These are phyloP conservation scores for Geopyxis carbonaria DNA, from an alignment of 495 filamentous ascomycete genomes.

Conservation along the genomic window DNA sequence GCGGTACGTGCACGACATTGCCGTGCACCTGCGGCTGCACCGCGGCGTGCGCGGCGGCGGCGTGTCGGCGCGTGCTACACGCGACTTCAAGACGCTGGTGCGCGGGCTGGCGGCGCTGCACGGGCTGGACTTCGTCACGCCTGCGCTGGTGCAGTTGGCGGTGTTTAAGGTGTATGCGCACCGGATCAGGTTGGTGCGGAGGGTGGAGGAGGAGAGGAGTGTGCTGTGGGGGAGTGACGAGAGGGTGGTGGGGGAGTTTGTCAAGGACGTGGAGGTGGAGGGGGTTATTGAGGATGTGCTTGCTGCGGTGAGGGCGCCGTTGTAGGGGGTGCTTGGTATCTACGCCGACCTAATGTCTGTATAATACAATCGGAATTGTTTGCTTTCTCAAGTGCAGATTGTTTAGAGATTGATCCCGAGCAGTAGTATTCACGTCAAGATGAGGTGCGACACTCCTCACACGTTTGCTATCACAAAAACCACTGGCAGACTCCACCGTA, in stretches of 20 bases:
- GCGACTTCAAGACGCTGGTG: conserved; percentile 51
- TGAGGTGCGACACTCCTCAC: too few species aligned
- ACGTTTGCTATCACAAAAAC: too few species aligned
- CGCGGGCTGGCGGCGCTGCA: conserved; percentile 66
- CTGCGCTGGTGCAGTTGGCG: conserved; percentile 66
- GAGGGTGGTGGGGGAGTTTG: conserved; percentile 42
- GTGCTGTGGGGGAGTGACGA: conserved; percentile 83
- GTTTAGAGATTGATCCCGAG: too few species aligned
- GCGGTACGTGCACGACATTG: conserved; percentile 69
- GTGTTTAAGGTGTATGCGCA: conserved; percentile 82
- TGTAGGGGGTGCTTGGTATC: too few species aligned
- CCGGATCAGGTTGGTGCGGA: conserved; percentile 46
- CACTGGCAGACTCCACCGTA: too few species aligned
- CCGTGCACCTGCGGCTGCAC: conserved; percentile 70
- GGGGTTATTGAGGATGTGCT: conserved; percentile 75
- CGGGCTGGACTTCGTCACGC: conserved; percentile 62
- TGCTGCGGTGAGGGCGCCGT: conserved; percentile 47
- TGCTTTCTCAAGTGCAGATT: too few species aligned
- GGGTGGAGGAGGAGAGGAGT: conserved; percentile 59
- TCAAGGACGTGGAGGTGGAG: conserved; percentile 54
- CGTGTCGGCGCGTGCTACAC: conserved; percentile 57
- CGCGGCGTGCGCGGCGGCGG: conserved; percentile 67
- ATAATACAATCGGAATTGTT: too few species aligned
- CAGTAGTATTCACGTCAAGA: too few species aligned
- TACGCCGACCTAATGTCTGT: too few species aligned